A percentile compares a stretch with the other conserved stretches of the same genome.
Evolutionary conservation across 1,139 yeast species (phyloP).

Genomic region (Diutina pseudorugosa): DNA sequence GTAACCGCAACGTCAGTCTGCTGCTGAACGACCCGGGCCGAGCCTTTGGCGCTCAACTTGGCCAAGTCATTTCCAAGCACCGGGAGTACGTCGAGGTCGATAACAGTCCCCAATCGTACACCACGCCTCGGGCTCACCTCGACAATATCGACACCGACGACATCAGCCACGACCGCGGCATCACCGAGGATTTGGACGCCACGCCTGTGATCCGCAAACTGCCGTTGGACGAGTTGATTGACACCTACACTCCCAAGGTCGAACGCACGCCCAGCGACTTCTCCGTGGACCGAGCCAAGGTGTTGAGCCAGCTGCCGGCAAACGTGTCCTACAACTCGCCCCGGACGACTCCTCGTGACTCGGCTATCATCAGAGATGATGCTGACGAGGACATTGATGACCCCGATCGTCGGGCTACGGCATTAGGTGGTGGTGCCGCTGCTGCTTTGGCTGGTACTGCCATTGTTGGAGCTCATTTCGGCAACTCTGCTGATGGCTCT

Average conservation of each 20-base stretch:
- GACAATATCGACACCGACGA: not conserved
- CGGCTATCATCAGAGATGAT: not conserved
- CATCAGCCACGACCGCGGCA: not conserved
- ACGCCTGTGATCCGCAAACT: not conserved
- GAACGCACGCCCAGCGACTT: not conserved
- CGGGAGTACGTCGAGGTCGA: not conserved
- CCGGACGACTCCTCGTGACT: not conserved
- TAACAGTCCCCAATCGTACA: not conserved
- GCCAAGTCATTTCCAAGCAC: not conserved
- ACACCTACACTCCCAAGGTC: not conserved
- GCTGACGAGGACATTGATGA: not conserved
- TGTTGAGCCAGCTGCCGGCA: not conserved
- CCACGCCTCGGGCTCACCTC: not conserved
- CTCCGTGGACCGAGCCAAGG: not conserved
- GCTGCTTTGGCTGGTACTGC: slow-evolving; percentile 2
- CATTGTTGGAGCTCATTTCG: slow-evolving; percentile 2
- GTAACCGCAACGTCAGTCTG: not conserved
- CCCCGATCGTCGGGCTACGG: not conserved
- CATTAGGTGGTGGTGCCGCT: not conserved
- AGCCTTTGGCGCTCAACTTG: not conserved
- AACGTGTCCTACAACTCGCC: not conserved
- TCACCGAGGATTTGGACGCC: not conserved
- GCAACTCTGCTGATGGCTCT: not conserved
- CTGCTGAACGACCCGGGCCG: not conserved
- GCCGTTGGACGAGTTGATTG: not conserved